Base-by-base conservation (phyloP, 108 stramenopile genomes). In the Cylindrotheca closterium region DNA sequence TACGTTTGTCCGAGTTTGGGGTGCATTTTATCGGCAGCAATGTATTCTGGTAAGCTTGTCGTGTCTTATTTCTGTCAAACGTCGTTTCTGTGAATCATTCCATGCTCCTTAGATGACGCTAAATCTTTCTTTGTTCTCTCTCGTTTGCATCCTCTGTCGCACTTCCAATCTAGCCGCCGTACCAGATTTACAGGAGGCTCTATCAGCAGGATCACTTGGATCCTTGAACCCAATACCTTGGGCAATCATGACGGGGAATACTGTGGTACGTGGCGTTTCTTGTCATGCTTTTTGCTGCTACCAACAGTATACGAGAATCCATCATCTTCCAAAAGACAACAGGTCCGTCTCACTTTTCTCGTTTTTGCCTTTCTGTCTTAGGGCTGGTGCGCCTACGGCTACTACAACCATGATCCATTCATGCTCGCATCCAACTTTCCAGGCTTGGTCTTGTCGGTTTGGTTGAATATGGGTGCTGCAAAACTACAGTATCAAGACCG, bases 171-270 rank as follows among this genome's bases (percentile, higher is more conserved):
- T 42, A 42, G 37, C 37, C 7, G 10, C 37, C 7, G 37, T 42
- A 7, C 21, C 18, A n/a, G 51, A 73, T 52, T 78, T 85, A 33
- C 73, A 74, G 23, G 18, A 52, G 51, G 83, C 86, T 23, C 63
- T 85, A 30, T 30, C 29, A 30, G 29, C 31, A 47, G 37, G 53
- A 29, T 75, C 63, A 18, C 34, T 84, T 15, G 81, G 79, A 19
- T 17, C 8, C 30, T 49, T 85, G 32, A 86, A 86, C 73, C 87
- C 87, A 22, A 81, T 81, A 8, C 90, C 90, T 0, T 88, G 84
- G 87, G 82, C 83, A 12, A 70, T 85, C 27, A 87, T 90, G 87
- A 86, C 79, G 22, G 92, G 92, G 4, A 93, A 93, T 58, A 83
- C 84, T 55, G 45, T 80, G 21, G 71, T 79, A 54, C 1, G 63